These are phyloP conservation scores for Gaertneriomyces sp. DNA, from an alignment of 192 early-diverging fungal genomes.

Conservation along the genomic window DNA sequence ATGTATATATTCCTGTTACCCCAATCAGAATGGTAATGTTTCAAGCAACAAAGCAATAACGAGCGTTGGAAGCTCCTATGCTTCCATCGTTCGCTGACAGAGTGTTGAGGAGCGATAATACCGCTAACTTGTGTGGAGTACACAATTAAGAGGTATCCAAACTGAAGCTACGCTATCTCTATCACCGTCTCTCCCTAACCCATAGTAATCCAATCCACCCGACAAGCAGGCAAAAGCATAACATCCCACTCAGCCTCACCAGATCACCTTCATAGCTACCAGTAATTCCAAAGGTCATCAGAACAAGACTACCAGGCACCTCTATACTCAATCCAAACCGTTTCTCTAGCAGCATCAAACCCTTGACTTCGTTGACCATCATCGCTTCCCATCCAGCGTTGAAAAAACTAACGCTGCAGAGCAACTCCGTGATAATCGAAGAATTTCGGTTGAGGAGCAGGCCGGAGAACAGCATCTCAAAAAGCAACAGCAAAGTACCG, in stretches of 20 bases:
- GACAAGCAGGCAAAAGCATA: constrained; percentile 57
- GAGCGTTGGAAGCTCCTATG: no score
- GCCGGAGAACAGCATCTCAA: constrained; percentile 87
- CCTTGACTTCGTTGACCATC: constrained; percentile 83
- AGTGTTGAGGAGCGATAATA: no score
- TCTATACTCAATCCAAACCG: constrained; percentile 80
- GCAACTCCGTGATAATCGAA: constrained; percentile 50
- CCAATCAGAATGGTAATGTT: no score
- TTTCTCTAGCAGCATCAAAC: constrained; percentile 72
- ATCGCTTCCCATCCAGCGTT: constrained; percentile 88
- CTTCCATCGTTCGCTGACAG: no score
- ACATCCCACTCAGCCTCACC: constrained; percentile 54
- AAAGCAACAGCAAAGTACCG: constrained; percentile 77
- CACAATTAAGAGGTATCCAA: no score
- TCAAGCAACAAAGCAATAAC: no score
- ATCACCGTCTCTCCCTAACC: constrained; percentile 76
- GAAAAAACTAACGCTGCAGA: constrained; percentile 63
- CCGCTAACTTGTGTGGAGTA: no score
- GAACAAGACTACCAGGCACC: constrained; percentile 77
- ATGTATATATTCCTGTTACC: no score
- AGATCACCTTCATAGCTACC: constrained; percentile 84
- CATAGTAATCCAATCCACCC: constrained; percentile 75
- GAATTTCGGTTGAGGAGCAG: constrained; percentile 85
- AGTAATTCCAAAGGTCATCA: constrained; percentile 87
- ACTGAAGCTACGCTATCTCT: no score